A percentile compares a stretch with the other conserved stretches of the same genome.
phyloP scores from a whole-genome alignment of 805 yeast species.

The Wickerhamomyces tratensis region DNA sequence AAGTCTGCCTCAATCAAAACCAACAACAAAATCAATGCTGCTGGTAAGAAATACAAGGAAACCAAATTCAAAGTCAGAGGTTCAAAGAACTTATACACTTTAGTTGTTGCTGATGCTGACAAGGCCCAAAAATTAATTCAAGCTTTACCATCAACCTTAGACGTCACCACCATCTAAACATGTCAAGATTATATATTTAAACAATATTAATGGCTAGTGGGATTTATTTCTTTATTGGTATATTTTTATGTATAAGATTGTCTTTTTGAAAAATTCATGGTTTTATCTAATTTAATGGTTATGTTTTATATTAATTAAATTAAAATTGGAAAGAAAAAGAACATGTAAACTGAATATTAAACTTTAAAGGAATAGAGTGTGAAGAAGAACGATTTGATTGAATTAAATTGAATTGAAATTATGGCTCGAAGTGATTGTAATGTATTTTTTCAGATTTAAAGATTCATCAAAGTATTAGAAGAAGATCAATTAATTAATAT shows the following conservation, averaged over 20 bases:
- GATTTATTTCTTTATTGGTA: not conserved
- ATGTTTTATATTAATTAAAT: no score
- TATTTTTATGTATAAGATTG: not conserved
- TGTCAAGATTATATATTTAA: slow-evolving; percentile 1
- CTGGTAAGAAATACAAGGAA: slow-evolving; percentile 81
- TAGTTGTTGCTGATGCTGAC: slow-evolving; percentile 89
- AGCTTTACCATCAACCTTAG: slow-evolving; percentile 91
- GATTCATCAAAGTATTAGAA: no score
- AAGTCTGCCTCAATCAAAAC: slow-evolving; percentile 89
- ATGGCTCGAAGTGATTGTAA: no score
- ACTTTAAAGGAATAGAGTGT: no score
- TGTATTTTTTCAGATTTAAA: no score
- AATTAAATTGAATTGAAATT: no score
- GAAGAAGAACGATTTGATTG: no score
- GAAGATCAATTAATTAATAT: no score
- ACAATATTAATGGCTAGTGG: not conserved
- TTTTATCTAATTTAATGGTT: not conserved
- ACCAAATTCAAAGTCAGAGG: slow-evolving; percentile 99
- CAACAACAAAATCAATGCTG: slow-evolving; percentile 73
- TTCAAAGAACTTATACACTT: slow-evolving; percentile 86
- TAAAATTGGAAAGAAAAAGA: no score
- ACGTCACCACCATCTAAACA: slow-evolving; percentile 43
- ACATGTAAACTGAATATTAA: no score
- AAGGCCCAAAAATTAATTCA: slow-evolving; percentile 97
- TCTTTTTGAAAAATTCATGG: not conserved